These are phyloP conservation scores for Baudoinia panamericana DNA, from an alignment of 495 filamentous ascomycete genomes.

Conservation along the genomic window DNA sequence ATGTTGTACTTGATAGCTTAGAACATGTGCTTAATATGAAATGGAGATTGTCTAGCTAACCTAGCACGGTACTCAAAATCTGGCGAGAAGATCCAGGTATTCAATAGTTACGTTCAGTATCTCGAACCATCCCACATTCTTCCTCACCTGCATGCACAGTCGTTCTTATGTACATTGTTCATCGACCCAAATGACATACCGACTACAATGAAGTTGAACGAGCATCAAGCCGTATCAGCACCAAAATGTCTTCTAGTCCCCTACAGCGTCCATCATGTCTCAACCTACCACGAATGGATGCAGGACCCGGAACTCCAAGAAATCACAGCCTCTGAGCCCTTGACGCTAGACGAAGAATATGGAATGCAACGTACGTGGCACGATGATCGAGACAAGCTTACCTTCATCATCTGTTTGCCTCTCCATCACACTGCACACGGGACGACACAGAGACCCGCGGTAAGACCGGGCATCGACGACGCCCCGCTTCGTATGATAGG, in stretches of 20 bases:
- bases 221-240: slow-evolving; percentile 49
- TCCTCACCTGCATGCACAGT: too few species aligned
- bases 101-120: too few species aligned
- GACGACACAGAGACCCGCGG: slow-evolving; percentile 10
- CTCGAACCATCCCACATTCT: too few species aligned
- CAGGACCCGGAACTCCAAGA: slow-evolving; percentile 68
- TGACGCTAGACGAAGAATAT: slow-evolving; percentile 68
- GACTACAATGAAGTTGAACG: slow-evolving; percentile 7
- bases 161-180: too few species aligned
- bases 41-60: too few species aligned
- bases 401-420: slow-evolving; percentile 50
- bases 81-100: too few species aligned
- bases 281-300: slow-evolving; percentile 82
- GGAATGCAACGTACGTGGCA: slow-evolving; percentile 77
- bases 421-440: not conserved
- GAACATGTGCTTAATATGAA: too few species aligned
- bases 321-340: slow-evolving; percentile 70
- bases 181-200: too few species aligned
- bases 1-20: too few species aligned
- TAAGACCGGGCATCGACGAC: slow-evolving; percentile 34
- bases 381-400: slow-evolving; percentile 57
- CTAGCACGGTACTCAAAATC: too few species aligned
- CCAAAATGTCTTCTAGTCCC: slow-evolving; percentile 60
- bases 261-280: slow-evolving; percentile 70
- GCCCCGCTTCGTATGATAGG: slow-evolving; percentile 53